Percentiles rank a stretch among this genome's conserved stretches.
Evolutionary conservation across 192 early-diverging fungal genomes (phyloP).

Genomic region (Coemansia sp.): DNA sequence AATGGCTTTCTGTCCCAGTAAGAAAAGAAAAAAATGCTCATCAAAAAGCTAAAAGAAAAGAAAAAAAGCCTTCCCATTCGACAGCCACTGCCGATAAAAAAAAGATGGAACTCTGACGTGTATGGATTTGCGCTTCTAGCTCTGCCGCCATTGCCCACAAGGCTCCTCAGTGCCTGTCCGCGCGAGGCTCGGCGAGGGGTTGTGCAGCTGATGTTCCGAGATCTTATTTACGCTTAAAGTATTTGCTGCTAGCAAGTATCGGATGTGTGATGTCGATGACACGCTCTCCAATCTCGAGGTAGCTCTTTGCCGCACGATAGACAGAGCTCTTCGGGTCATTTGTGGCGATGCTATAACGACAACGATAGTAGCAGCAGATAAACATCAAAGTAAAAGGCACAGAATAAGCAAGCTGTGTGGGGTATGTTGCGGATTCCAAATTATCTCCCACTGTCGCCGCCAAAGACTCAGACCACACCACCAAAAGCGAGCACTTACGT

Average conservation of each 20-base stretch:
- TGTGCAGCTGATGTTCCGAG: background rate
- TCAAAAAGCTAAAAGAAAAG: background rate
- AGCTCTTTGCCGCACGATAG: slow-evolving; percentile 11
- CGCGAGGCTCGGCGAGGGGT: background rate
- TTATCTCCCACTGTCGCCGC: too few species aligned
- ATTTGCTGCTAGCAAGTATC: slow-evolving; percentile 16
- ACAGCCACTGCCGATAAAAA: too few species aligned
- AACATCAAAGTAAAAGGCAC: background rate
- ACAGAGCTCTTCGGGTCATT: slow-evolving; percentile 10
- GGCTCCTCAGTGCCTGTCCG: too few species aligned
- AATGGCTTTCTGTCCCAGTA: too few species aligned
- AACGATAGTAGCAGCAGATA: background rate
- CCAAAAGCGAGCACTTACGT: slow-evolving; percentile 27
- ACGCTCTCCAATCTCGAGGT: slow-evolving; percentile 34
- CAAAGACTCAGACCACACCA: background rate
- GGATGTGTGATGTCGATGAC: slow-evolving; percentile 22
- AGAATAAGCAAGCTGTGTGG: background rate
- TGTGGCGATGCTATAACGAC: slow-evolving; percentile 20
- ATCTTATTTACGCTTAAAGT: slow-evolving; percentile 18
- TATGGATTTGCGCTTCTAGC: too few species aligned
- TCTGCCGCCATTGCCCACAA: too few species aligned
- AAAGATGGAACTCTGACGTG: too few species aligned
- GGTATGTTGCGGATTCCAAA: background rate
- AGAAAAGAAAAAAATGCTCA: slow-evolving; percentile 6
- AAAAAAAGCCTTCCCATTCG: background rate